Evolutionary conservation across 352 stramenopile genomes (phyloP).

Genomic region (Phytopythium litorale): DNA sequence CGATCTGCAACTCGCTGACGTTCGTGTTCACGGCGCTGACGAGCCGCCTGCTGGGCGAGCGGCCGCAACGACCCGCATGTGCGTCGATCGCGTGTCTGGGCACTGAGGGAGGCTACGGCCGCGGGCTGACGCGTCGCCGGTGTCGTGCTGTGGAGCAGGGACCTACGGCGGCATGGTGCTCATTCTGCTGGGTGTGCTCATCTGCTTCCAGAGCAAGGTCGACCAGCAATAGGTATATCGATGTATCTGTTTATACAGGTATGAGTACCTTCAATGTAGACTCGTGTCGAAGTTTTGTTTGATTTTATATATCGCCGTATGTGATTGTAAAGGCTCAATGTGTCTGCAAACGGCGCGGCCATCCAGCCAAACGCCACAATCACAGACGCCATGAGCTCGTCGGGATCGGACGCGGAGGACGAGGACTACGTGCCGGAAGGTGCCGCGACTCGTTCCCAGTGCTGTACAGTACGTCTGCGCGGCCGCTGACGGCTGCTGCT

Average conservation of each 20-base stretch:
- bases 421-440: constrained; percentile 71
- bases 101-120: background rate
- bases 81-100: constrained; percentile 13
- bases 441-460: no score
- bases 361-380: constrained; percentile 3
- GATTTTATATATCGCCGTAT: background rate
- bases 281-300: background rate
- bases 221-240: background rate
- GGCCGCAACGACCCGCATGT: constrained; percentile 64
- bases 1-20: constrained; percentile 87
- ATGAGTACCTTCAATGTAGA: background rate
- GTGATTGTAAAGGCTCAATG: background rate
- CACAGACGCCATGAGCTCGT: constrained; percentile 47
- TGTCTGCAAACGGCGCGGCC: background rate
- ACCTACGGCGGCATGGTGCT: constrained; percentile 63
- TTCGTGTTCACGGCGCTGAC: constrained; percentile 88
- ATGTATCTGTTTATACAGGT: background rate
- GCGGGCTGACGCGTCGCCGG: background rate
- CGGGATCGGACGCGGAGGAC: constrained; percentile 47
- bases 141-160: constrained; percentile 16
- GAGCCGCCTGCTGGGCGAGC: constrained; percentile 70
- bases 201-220: constrained; percentile 67
- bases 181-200: constrained; percentile 54
- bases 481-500: background rate
- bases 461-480: background rate